These are phyloP conservation scores for Spinacia oleracea DNA, from an alignment of 179 eudicot genomes.

Conservation along the genomic window DNA sequence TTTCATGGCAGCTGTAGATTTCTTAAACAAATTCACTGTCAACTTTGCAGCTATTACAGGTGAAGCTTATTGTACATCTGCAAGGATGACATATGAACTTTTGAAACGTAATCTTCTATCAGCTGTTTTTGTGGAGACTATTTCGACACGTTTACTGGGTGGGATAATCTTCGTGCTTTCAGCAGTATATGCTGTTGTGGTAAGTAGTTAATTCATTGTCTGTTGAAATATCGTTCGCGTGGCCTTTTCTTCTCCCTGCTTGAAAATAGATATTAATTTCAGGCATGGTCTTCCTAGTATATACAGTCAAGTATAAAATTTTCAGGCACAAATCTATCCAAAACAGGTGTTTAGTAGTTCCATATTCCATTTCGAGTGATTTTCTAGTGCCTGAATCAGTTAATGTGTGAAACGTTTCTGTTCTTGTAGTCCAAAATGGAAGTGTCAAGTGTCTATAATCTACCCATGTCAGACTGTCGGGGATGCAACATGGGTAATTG, in stretches of 20 bases:
- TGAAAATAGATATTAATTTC: neutral
- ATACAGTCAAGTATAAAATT: neutral
- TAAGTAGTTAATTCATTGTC: slow-evolving; percentile 36
- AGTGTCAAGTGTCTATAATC: too few species aligned
- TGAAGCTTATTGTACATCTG: slow-evolving; percentile 92
- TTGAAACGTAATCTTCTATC: slow-evolving; percentile 92
- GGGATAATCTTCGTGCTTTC: slow-evolving; percentile 82
- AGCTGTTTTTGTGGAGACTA: slow-evolving; percentile 87
- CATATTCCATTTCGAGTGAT: neutral
- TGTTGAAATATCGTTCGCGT: too few species aligned
- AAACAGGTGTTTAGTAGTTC: neutral
- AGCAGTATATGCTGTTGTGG: slow-evolving; percentile 79
- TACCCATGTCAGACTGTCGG: too few species aligned
- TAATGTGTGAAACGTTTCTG: neutral
- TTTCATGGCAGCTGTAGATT: slow-evolving; percentile 64
- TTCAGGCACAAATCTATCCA: neutral
- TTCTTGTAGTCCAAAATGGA: too few species aligned
- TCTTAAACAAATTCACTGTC: slow-evolving; percentile 86
- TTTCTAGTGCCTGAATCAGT: neutral
- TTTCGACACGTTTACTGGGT: slow-evolving; percentile 79
- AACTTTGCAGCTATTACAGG: slow-evolving; percentile 98
- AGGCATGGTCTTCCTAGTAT: neutral
- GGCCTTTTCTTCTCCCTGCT: neutral
- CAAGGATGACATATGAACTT: slow-evolving; percentile 93
- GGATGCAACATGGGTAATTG: too few species aligned